Conservation (phyloP, 2,329 filamentous ascomycete species). For the Colletotrichum magnum region DNA sequence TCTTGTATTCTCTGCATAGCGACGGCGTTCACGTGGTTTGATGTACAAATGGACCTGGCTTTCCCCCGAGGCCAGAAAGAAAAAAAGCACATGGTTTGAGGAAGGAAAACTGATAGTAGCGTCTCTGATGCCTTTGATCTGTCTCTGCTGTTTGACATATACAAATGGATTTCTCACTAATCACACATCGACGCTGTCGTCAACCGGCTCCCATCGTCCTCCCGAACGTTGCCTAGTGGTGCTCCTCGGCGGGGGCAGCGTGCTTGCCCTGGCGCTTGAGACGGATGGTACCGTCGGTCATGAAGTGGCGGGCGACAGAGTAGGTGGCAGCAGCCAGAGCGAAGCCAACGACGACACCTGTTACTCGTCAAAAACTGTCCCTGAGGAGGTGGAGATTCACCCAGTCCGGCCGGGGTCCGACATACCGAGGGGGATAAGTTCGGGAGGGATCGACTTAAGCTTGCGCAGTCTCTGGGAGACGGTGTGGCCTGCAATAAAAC, state of each 20-base stretch:
- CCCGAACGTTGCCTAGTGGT: constrained; percentile 50
- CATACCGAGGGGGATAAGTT: constrained; percentile 95
- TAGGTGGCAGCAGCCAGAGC: constrained; percentile 86
- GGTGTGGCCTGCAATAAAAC: constrained; percentile 80
- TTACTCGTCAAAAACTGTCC: constrained; percentile 20
- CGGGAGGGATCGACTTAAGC: constrained; percentile 90
- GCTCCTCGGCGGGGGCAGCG: constrained; percentile 53
- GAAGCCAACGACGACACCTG: constrained; percentile 89
- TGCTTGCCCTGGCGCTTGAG: constrained; percentile 76
- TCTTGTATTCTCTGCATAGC: constrained; percentile 55
- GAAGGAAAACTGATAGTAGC: constrained; percentile 39
- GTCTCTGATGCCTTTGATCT: constrained; percentile 39
- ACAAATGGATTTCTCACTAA: constrained; percentile 40
- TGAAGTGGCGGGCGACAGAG: constrained; percentile 85
- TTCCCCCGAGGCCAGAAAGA: constrained; percentile 17
- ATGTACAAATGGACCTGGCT: constrained; percentile 31
- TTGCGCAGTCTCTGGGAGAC: constrained; percentile 94
- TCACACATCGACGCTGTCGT: constrained; percentile 37
- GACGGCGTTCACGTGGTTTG: constrained; percentile 56
- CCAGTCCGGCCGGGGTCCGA: constrained; percentile 44
- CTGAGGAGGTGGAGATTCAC: neutral
- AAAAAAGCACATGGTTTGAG: constrained; percentile 26
- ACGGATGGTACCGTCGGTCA: constrained; percentile 92
- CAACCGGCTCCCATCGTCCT: constrained; percentile 32
- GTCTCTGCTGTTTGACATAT: constrained; percentile 41